A percentile compares a stretch with the other conserved stretches of the same genome.
These are phyloP conservation scores for Gnomoniopsis smithogilvyi DNA, from an alignment of 2,329 filamentous ascomycete genomes.

Conservation along the genomic window DNA sequence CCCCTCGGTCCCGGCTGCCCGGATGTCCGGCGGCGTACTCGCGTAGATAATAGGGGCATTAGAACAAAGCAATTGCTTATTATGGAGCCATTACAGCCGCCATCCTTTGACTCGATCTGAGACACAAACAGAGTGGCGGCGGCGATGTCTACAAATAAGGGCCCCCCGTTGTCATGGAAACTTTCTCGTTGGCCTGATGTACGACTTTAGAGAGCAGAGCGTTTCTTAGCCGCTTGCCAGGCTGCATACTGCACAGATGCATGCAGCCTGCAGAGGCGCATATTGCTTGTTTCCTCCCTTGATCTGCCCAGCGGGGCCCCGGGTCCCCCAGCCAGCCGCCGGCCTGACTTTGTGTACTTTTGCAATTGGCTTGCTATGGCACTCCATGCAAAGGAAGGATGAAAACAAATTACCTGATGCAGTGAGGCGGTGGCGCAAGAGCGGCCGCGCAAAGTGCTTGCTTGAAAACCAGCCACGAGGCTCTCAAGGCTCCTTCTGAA, in stretches of 20 bases:
- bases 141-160: not conserved
- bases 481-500: not conserved
- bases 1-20: no score
- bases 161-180: conserved; percentile 14
- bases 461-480: not conserved
- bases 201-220: not conserved
- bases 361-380: no score
- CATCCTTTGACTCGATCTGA: not conserved
- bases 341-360: no score
- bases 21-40: no score
- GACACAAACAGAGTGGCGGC: not conserved
- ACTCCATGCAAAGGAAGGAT: not conserved
- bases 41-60: no score
- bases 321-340: no score
- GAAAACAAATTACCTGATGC: not conserved
- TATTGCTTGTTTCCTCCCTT: not conserved
- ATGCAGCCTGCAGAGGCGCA: not conserved
- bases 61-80: no score
- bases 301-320: no score
- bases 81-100: no score
- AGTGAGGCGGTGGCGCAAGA: not conserved
- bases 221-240: not conserved
- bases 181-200: not conserved
- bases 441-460: not conserved
- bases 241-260: conserved; percentile 12